Evolutionary conservation across 1,139 yeast genomes (phyloP).

Genomic region (Nakaseomyces nivariensis): DNA sequence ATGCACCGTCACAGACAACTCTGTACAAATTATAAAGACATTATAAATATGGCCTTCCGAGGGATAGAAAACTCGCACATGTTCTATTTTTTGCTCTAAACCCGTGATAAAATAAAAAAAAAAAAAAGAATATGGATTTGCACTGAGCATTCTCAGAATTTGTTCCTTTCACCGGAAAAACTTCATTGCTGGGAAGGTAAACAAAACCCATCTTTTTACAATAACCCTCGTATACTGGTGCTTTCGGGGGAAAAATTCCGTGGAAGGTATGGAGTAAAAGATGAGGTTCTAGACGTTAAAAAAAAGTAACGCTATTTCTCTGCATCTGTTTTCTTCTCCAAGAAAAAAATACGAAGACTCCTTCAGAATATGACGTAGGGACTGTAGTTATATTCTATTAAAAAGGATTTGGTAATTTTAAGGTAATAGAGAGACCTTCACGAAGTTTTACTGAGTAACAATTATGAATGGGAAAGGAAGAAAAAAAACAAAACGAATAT

Average conservation of each 20-base stretch:
- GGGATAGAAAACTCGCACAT: too few relatives aligned
- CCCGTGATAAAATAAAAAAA: not conserved
- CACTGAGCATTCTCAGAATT: not conserved
- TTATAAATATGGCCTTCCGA: too few relatives aligned
- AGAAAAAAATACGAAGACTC: not conserved
- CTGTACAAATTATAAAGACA: too few relatives aligned
- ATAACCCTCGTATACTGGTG: too few relatives aligned
- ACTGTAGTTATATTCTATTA: not conserved
- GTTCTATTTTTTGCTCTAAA: too few relatives aligned
- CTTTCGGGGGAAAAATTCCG: too few relatives aligned
- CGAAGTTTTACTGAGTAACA: not conserved
- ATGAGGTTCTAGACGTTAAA: too few relatives aligned
- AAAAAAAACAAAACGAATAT: not conserved
- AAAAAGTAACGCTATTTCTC: not conserved
- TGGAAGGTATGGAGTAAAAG: too few relatives aligned
- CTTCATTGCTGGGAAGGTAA: too few relatives aligned
- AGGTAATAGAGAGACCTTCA: not conserved
- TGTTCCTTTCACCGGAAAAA: not conserved
- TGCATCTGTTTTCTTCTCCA: not conserved
- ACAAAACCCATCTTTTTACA: too few relatives aligned
- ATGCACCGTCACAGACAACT: too few relatives aligned
- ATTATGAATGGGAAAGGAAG: not conserved
- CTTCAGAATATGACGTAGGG: not conserved
- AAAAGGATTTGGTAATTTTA: not conserved
- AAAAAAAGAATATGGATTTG: not conserved